Percentiles rank a stretch among this genome's conserved stretches.
These are phyloP conservation scores for Epichloe sibirici DNA, from an alignment of 2,329 filamentous ascomycete genomes.

Conservation along the genomic window DNA sequence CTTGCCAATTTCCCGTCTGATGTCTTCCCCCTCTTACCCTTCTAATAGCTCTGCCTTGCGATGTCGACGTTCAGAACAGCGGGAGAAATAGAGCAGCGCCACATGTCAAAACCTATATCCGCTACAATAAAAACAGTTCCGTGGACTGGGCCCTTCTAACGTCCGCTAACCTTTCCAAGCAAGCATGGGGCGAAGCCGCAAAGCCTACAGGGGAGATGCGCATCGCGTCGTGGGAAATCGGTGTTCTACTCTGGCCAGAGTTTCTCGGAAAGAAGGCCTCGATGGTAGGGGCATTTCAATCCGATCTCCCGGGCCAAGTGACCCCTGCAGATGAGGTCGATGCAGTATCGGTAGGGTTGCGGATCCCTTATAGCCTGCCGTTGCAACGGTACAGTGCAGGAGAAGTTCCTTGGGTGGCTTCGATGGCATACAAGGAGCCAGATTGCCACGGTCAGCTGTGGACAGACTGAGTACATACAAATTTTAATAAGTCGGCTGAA, in stretches of 20 bases:
- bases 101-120: conserved; percentile 82
- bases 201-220: conserved; percentile 48
- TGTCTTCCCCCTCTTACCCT: neutral
- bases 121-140: conserved; percentile 36
- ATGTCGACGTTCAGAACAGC: conserved; percentile 28
- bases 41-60: conserved; percentile 15
- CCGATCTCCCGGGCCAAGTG: conserved; percentile 35
- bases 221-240: conserved; percentile 73
- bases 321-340: conserved; percentile 11
- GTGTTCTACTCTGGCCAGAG: conserved; percentile 71
- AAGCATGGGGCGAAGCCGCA: conserved; percentile 67
- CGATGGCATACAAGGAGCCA: conserved; percentile 41
- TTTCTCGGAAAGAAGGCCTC: conserved; percentile 33
- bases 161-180: conserved; percentile 83
- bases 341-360: conserved; percentile 47
- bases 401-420: conserved; percentile 71
- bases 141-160: conserved; percentile 82
- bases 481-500: neutral
- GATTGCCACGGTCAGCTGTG: conserved; percentile 46
- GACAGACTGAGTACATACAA: conserved; percentile 3
- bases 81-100: conserved; percentile 62
- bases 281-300: conserved; percentile 60
- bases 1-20: neutral
- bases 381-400: conserved; percentile 48
- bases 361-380: conserved; percentile 76